These are phyloP conservation scores for Colletotrichum sp. DNA, from an alignment of 2,329 filamentous ascomycete species.

Conservation along the genomic window DNA sequence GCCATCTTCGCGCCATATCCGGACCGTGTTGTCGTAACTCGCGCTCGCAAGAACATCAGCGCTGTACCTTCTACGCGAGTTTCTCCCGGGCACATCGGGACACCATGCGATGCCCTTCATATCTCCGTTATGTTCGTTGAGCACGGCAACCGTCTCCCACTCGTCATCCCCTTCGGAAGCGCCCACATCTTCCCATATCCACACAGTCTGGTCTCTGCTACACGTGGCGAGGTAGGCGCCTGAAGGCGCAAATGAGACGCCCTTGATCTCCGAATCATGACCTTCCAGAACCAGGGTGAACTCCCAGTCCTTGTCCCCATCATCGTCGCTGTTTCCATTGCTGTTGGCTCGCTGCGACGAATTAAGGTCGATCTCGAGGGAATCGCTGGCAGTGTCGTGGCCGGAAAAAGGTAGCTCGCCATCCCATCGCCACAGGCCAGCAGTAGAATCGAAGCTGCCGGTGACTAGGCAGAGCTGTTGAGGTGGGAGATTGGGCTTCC, in stretches of 20 bases:
- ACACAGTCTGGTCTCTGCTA: slow-evolving; percentile 90
- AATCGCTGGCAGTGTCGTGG: slow-evolving; percentile 20
- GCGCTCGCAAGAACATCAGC: slow-evolving; percentile 81
- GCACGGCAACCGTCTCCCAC: slow-evolving; percentile 93
- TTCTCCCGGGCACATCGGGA: slow-evolving; percentile 64
- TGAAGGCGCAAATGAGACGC: slow-evolving; percentile 74
- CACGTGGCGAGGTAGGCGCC: slow-evolving; percentile 88
- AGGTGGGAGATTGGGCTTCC: slow-evolving; percentile 75
- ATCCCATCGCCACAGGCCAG: slow-evolving; percentile 80
- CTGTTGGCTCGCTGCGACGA: neutral
- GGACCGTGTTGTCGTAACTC: slow-evolving; percentile 93
- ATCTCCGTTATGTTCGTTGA: slow-evolving; percentile 93
- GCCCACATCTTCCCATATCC: slow-evolving; percentile 96
- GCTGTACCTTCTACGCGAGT: slow-evolving; percentile 49
- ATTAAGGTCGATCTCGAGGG: slow-evolving; percentile 48
- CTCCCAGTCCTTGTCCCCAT: slow-evolving; percentile 84
- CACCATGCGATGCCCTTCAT: slow-evolving; percentile 96
- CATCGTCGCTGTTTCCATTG: slow-evolving; percentile 40
- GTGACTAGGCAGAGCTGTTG: slow-evolving; percentile 82
- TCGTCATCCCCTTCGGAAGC: slow-evolving; percentile 81
- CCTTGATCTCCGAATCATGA: slow-evolving; percentile 93
- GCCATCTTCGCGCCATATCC: slow-evolving; percentile 87
- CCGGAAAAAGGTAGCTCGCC: slow-evolving; percentile 38
- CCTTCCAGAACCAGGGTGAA: slow-evolving; percentile 93
- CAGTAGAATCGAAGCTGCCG: slow-evolving; percentile 91